Evolutionary conservation across 208 protist species (phyloP), one percentile per base, ranked within the genome.

Genomic region (Leishmania amazonensis): DNA sequence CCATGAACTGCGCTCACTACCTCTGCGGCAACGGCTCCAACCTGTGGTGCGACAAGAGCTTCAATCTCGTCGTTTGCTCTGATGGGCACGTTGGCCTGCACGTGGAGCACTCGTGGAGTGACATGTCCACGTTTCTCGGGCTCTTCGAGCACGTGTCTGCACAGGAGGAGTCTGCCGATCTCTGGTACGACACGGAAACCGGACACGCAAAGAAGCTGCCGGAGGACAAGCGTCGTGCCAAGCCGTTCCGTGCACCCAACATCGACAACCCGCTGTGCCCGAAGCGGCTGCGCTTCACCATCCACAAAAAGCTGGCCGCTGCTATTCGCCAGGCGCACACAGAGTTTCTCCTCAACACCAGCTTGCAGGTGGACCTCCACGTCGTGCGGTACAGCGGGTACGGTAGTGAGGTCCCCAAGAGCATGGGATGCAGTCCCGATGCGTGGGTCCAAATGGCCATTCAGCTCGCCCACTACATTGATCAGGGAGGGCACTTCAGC

Each of bases 381-480:
- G 88, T 94, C n/a, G 77, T 80, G 51, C 84, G 87, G 68, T 92
- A 90, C 85, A 64, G 40, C 58, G 75, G 79, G n/a, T 94, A 93
- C 83, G 88, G 89, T 54, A 79, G 87, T 53, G 81, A 84, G 31
- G 57, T 94, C 19, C 85, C 87, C n/a, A 88, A 88, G 79, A 71
- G 74, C 71, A 54, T 84, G 31, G 82, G 82, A 79, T 88, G 88
- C 75, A 83, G 85, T 57, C 91, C 92, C 1, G 91, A 96, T 74
- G 91, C 90, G 45, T 97, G 91, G 89, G 72, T 96, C 76, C 94
- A 97, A 80, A 91, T 97, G 86, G 94, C 94, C 2, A 87, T 98
- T 58, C 94, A 97, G 75, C 84, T 97, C 13, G 95, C 93, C 0
- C 93, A 96, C 84, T 97, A 96, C 84, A 79, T 83, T 21, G 84